Conservation (phyloP, 2,329 filamentous ascomycete genomes). For the Talaromyces sp. region DNA sequence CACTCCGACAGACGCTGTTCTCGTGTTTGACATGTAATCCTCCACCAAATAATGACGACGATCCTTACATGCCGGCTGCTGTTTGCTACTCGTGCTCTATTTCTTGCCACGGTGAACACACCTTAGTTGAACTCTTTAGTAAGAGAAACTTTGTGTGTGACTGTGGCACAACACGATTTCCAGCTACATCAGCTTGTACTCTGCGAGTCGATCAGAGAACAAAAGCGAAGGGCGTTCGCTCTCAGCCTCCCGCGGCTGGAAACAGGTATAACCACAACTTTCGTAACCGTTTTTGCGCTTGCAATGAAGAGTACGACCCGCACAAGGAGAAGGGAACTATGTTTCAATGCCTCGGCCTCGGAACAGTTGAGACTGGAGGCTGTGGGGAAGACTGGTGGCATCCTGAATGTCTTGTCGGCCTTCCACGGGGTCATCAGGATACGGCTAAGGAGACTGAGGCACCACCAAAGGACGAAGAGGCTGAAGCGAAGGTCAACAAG, state of each 20-base stretch:
- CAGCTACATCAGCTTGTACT: constrained; percentile 66
- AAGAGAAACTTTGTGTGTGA: constrained; percentile 97
- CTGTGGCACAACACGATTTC: constrained; percentile 82
- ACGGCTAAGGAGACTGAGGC: constrained; percentile 6
- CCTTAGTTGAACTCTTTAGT: constrained; percentile 88
- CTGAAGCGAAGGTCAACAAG: constrained; percentile 36
- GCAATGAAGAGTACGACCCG: constrained; percentile 81
- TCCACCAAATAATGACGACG: constrained; percentile 60
- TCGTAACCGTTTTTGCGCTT: constrained; percentile 86
- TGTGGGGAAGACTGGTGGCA: constrained; percentile 99
- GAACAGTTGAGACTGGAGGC: constrained; percentile 73
- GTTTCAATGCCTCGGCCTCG: constrained; percentile 92
- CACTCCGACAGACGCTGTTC: constrained; percentile 83
- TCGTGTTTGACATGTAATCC: constrained; percentile 94
- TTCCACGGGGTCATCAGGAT: constrained; percentile 65
- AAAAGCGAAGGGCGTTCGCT: constrained; percentile 74
- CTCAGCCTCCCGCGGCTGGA: constrained; percentile 62
- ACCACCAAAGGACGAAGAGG: constrained; percentile 16
- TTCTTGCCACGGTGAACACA: constrained; percentile 93
- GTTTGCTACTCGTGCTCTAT: constrained; percentile 97
- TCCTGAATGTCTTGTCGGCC: constrained; percentile 81
- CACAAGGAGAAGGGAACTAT: constrained; percentile 91
- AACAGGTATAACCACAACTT: constrained; percentile 98
- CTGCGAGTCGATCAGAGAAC: constrained; percentile 70
- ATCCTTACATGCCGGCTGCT: constrained; percentile 69